Evolutionary conservation across 208 protist species (phyloP), one percentile per base, ranked within the genome.

Genomic region (Leishmania gerbilli): DNA sequence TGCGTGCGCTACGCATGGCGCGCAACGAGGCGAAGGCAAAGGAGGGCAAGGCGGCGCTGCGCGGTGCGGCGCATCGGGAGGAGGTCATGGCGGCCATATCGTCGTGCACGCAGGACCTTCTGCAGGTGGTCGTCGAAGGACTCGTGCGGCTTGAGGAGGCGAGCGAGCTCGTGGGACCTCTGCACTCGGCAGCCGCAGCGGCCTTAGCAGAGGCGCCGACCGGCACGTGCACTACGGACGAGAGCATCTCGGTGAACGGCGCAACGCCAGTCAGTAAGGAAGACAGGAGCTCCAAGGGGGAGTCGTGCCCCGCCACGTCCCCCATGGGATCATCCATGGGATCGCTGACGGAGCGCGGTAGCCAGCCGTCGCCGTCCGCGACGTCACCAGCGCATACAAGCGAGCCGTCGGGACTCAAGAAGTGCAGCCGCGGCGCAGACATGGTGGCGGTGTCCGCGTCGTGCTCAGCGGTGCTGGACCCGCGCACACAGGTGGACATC

Each of bases 101-200:
- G 74, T 84, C 86, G 49, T 79, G 84, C 55, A 79, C 85, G 15
- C 92, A 94, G 79, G 88, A 93, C 60, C 82, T 95, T 11, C 84
- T 95, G 74, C 91, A 94, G 81, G 88, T 95, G 6, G 88, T 92
- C 1, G 90, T 95, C 60, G 92, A 97, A 74, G 92, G 94, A 5
- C 78, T 97, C 1, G 76, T 95, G 80, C 85, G 87, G 11, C 84
- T 97, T 40, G 94, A 97, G 86, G 88, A 95, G 75, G 80, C 93
- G 58, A 91, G 81, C 80, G 64, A 84, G 1, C 79, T 87, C 13
- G 65, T 93, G 68, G 77, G 74, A 51, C 79, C 84, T 1, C 64
- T 76, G 55, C 79, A 76, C 75, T 81, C 77, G 34, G 79, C 79
- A 8, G 77, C 55, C 24, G 58, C 77, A n/a, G 68, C 37, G 3